Evolutionary conservation across 768 basidiomycete genomes (phyloP), one percentile per base, ranked within the genome.

Genomic region (Filobasidium wieringae): DNA sequence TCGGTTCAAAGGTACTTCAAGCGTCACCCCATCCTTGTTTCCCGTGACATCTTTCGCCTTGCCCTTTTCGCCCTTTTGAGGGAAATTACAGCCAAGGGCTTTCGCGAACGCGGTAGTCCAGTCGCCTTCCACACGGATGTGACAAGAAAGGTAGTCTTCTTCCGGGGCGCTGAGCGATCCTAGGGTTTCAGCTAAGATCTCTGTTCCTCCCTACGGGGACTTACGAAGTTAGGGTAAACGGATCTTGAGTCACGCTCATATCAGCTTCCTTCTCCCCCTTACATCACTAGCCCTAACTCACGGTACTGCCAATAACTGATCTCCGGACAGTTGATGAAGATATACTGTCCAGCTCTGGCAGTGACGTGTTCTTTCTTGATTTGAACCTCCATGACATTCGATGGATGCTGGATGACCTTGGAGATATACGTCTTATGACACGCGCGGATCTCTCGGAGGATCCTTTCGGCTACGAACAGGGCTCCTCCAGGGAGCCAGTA

Each of bases 291-390:
- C 52, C 7, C 7, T 2, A 22, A n/a, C 43, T 51, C 19, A 51
- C 40, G 92, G 87, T 90, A 96, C 71, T 95, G 89, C 79, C 86
- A 92, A 77, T 89, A 93, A 19, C 86, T 88, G 45, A 96, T 78
- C 74, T 89, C 87, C 8, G 91, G 92, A 76, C 88, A 90, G 63
- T 78, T 84, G 50, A 95, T 74, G 78, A 93, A 91, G 72, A 96
- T 87, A 74, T 95, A 96, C 56, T 93, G 88, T 19, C 90, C 90
- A 1, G 90, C 88, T 11, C 84, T 80, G 29, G 81, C 82, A 1
- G 77, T 84, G 0, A 82, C 88, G 76, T 85, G 86, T 69, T 95
- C 92, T 76, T 95, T 95, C 79, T 92, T 95, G 80, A 96, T 92
- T 74, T 95, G 93, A 29, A 97, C 77, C 76, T 96, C 91, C 77